Percentiles rank a stretch among this genome's conserved stretches.
phyloP scores from a whole-genome alignment of 2,329 filamentous ascomycete genomes.

The Cephalotrichum gorgonifer region DNA sequence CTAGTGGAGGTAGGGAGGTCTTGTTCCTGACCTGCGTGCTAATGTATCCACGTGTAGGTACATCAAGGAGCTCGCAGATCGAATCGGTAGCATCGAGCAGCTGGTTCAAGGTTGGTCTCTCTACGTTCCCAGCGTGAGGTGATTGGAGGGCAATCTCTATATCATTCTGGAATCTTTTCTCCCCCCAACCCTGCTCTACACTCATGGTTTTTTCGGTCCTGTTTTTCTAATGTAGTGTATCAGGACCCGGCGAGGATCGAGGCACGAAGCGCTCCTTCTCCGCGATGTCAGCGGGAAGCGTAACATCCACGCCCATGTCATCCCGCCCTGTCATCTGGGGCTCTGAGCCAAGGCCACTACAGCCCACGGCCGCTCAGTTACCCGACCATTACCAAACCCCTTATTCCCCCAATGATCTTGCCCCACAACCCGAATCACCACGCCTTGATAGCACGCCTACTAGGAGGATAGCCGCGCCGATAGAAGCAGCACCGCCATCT shows the following conservation, averaged over 20 bases:
- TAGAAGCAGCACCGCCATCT: neutral
- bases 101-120: slow-evolving; percentile 32
- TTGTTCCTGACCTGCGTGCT: slow-evolving; percentile 5
- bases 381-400: slow-evolving; percentile 13
- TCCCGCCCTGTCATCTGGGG: slow-evolving; percentile 35
- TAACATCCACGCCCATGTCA: slow-evolving; percentile 22
- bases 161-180: neutral
- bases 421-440: slow-evolving; percentile 26
- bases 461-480: neutral
- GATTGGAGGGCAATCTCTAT: neutral
- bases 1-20: neutral
- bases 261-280: slow-evolving; percentile 23
- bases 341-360: slow-evolving; percentile 34
- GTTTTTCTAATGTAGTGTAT: neutral
- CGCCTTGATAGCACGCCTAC: neutral
- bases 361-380: slow-evolving; percentile 24
- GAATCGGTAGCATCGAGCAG: slow-evolving; percentile 73
- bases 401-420: slow-evolving; percentile 31
- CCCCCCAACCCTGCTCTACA: too few species aligned
- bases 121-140: neutral
- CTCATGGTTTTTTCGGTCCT: neutral
- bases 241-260: slow-evolving; percentile 9
- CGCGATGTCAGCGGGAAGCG: slow-evolving; percentile 20
- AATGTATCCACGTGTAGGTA: slow-evolving; percentile 42
- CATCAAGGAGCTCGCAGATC: slow-evolving; percentile 83